Evolutionary conservation across 1,139 yeast genomes (phyloP).

Genomic region (Candida gigantensis): DNA sequence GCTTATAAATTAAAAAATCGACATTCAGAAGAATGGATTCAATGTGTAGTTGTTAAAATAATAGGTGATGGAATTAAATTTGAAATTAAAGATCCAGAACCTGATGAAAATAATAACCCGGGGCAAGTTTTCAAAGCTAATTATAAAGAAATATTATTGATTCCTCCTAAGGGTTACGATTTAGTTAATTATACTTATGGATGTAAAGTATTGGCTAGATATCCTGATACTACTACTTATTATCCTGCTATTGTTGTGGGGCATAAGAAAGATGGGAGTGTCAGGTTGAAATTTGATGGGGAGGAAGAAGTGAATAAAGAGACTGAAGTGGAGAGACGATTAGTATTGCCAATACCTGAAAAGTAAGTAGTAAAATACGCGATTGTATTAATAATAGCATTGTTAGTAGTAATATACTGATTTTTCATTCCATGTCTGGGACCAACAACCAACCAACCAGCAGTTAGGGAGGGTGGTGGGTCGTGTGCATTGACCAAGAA

Average conservation of each 20-base stretch:
- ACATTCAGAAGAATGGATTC: conserved; percentile 90
- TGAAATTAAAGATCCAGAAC: conserved; percentile 96
- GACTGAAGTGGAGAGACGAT: conserved; percentile 84
- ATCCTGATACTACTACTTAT: conserved; percentile 97
- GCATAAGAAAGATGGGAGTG: conserved; percentile 70
- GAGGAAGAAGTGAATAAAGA: conserved; percentile 97
- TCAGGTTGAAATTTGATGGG: conserved; percentile 86
- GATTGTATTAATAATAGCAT: not conserved
- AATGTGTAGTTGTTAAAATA: conserved; percentile 83
- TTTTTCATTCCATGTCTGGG: too few species aligned
- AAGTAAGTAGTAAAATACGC: conserved; percentile 19
- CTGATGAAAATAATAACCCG: conserved; percentile 88
- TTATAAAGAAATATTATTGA: conserved; percentile 74
- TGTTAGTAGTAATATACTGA: too few species aligned
- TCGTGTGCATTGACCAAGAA: not conserved
- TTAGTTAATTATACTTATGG: conserved; percentile 70
- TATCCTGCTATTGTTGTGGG: conserved; percentile 93
- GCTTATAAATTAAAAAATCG: conserved; percentile 78
- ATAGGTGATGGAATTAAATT: conserved; percentile 74
- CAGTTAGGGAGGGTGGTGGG: too few species aligned
- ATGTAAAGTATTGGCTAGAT: conserved; percentile 83
- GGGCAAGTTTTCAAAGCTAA: conserved; percentile 86
- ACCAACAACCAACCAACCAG: too few species aligned
- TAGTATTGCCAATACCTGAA: conserved; percentile 76
- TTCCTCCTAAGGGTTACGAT: conserved; percentile 52